Conservation (phyloP, 495 filamentous ascomycete genomes). For the Aspergillus heteromorphus region DNA sequence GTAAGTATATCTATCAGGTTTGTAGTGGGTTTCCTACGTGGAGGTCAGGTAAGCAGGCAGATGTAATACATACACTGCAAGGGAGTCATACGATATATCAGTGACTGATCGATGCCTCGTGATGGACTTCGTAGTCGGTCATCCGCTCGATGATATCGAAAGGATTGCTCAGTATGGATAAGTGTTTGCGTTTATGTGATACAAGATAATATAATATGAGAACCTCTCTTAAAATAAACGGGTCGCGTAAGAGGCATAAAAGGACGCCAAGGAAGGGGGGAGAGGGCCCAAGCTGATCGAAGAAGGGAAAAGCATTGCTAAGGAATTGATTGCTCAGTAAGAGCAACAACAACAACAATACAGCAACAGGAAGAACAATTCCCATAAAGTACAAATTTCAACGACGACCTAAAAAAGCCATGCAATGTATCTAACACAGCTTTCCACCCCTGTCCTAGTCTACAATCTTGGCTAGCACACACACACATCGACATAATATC, state of each 20-base stretch:
- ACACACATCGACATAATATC: slow-evolving; percentile 4
- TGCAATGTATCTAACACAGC: slow-evolving; percentile 23
- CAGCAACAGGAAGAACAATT: slow-evolving; percentile 3
- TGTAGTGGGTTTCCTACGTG: too few species aligned
- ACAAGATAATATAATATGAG: not conserved
- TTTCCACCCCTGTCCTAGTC: slow-evolving; percentile 3
- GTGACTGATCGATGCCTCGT: too few species aligned
- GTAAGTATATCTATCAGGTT: too few species aligned
- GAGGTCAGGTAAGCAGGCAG: too few species aligned
- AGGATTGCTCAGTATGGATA: not conserved
- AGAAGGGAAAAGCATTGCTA: slow-evolving; percentile 16
- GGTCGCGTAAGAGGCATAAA: not conserved
- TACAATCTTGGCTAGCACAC: not conserved
- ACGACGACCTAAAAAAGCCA: slow-evolving; percentile 11
- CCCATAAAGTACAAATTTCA: slow-evolving; percentile 25
- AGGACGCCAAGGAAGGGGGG: slow-evolving; percentile 5
- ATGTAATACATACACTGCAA: too few species aligned
- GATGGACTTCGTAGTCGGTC: too few species aligned
- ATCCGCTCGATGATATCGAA: too few species aligned
- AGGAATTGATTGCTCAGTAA: slow-evolving; percentile 10
- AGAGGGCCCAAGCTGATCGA: too few species aligned
- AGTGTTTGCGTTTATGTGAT: not conserved
- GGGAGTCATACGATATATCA: too few species aligned
- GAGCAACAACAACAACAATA: not conserved
- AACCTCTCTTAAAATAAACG: not conserved